Evolutionary conservation across 257 asterid species (phyloP).

Genomic region (Echium plantagineum): DNA sequence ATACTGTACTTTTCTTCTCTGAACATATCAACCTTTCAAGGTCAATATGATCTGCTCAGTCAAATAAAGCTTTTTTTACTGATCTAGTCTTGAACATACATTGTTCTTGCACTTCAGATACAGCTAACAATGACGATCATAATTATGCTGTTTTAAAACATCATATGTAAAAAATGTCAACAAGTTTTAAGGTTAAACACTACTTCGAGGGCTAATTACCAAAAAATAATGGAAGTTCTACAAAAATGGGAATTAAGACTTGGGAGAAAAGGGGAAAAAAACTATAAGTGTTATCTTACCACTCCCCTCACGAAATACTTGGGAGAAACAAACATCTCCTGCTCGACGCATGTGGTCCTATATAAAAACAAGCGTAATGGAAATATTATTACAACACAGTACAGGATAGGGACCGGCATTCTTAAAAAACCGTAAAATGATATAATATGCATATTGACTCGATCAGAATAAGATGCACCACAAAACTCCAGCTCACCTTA

Average conservation of each 20-base stretch:
- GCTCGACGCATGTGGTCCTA: constrained; percentile 99
- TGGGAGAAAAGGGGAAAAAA: not conserved
- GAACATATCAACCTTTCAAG: no score
- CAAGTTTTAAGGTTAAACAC: not conserved
- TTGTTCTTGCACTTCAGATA: no score
- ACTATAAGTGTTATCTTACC: constrained; percentile 38
- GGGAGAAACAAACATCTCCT: constrained; percentile 98
- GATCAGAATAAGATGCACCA: not conserved
- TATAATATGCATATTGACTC: not conserved
- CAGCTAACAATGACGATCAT: no score
- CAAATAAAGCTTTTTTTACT: no score
- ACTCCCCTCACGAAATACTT: constrained; percentile 91
- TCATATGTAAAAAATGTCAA: no score
- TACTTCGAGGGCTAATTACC: not conserved
- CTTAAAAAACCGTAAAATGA: not conserved
- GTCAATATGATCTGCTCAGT: no score
- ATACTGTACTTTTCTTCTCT: no score
- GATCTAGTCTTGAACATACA: no score
- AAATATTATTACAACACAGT: not conserved
- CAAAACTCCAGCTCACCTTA: constrained; percentile 35
- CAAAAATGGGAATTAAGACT: not conserved
- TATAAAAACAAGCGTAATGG: constrained; percentile 10
- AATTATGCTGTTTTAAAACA: no score
- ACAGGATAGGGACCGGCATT: not conserved
- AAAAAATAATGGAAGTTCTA: not conserved